phyloP scores from a whole-genome alignment of 805 yeast species.

The Hanseniaspora guilliermondii region DNA sequence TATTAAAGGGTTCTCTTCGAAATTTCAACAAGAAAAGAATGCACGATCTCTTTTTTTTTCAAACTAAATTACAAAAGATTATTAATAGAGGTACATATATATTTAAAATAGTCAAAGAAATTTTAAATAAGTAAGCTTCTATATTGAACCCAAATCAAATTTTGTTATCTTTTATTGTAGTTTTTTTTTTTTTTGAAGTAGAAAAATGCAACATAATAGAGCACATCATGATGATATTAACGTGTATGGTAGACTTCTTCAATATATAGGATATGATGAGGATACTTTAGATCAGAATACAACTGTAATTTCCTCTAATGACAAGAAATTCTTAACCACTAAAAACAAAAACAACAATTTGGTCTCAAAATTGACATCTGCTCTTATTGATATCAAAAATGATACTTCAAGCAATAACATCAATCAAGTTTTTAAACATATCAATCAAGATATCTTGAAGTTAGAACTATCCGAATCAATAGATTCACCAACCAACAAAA shows the following conservation, averaged over 20 bases:
- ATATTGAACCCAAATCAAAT: too few relatives aligned
- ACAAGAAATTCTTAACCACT: neutral
- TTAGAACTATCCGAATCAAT: neutral
- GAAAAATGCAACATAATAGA: neutral
- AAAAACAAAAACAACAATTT: slow-evolving; percentile 1
- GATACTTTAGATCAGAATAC: neutral
- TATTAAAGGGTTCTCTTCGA: too few relatives aligned
- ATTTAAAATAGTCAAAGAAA: too few relatives aligned
- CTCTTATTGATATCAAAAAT: slow-evolving; percentile 5
- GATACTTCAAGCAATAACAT: neutral
- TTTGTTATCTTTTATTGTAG: too few relatives aligned
- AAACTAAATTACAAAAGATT: too few relatives aligned
- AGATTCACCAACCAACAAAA: neutral
- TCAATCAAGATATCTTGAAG: neutral
- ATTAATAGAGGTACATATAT: too few relatives aligned
- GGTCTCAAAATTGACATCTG: slow-evolving; percentile 1
- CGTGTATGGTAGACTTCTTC: slow-evolving; percentile 3
- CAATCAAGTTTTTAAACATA: neutral
- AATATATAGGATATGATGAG: slow-evolving; percentile 4
- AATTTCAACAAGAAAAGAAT: too few relatives aligned
- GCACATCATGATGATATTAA: neutral
- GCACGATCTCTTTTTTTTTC: too few relatives aligned
- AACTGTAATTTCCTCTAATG: slow-evolving; percentile 2
- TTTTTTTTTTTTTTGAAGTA: too few relatives aligned
- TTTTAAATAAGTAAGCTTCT: too few relatives aligned